A percentile compares a stretch with the other conserved stretches of the same genome.
These are phyloP conservation scores for Talaromyces proteolyticus DNA, from an alignment of 495 filamentous ascomycete species.

Conservation along the genomic window DNA sequence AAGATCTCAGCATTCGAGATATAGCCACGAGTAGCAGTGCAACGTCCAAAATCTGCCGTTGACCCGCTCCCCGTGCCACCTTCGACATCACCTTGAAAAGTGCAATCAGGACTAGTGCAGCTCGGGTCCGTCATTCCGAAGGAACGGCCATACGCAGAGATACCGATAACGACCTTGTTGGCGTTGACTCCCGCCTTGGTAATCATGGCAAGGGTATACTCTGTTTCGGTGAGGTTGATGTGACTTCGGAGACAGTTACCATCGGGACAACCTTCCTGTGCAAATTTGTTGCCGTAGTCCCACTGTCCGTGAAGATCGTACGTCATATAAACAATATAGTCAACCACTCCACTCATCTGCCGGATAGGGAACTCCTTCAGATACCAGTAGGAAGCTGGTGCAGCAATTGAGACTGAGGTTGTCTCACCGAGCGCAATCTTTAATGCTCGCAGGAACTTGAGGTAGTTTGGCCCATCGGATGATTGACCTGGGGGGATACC, in stretches of 20 bases:
- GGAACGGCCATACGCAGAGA: background rate
- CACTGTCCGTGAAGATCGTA: constrained; percentile 25
- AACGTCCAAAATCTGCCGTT: background rate
- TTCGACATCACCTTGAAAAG: background rate
- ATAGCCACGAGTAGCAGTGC: background rate
- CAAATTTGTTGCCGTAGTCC: background rate
- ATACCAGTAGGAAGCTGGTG: constrained; percentile 25
- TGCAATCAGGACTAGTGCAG: background rate
- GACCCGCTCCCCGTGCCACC: background rate
- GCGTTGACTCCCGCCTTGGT: background rate
- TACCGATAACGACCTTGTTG: background rate
- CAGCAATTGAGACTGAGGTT: constrained; percentile 12
- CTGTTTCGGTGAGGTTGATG: background rate
- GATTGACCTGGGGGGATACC: constrained; percentile 21
- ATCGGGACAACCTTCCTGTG: background rate
- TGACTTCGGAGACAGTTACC: background rate
- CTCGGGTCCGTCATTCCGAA: background rate
- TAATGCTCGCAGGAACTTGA: constrained; percentile 7
- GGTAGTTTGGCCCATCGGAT: constrained; percentile 2
- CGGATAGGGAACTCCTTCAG: constrained; percentile 22
- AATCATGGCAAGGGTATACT: background rate
- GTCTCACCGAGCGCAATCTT: background rate
- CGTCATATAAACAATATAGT: constrained; percentile 32
- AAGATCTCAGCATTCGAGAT: background rate
- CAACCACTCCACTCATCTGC: constrained; percentile 14